These are phyloP conservation scores for Leccinum subgranulosum DNA, from an alignment of 768 basidiomycete genomes.

Conservation along the genomic window DNA sequence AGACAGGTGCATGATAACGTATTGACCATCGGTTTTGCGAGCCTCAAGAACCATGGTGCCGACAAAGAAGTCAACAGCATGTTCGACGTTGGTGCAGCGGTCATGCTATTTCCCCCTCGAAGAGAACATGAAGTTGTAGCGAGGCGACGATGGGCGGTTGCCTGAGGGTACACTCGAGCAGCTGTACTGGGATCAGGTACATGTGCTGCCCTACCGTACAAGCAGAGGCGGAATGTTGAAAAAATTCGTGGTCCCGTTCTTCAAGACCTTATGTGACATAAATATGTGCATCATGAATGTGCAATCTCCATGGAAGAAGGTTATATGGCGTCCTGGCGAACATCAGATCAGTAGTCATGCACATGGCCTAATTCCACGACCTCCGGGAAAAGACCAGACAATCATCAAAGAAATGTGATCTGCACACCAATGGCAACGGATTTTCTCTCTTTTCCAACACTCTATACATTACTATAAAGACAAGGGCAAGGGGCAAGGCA, in stretches of 20 bases:
- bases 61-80: slow-evolving; percentile 31
- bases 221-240: too few species aligned
- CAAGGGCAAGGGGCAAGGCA: not conserved
- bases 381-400: not conserved
- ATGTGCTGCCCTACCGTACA: too few species aligned
- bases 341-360: not conserved
- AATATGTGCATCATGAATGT: not conserved
- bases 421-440: not conserved
- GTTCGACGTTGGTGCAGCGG: slow-evolving; percentile 42
- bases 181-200: slow-evolving; percentile 40
- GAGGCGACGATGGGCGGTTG: slow-evolving; percentile 40
- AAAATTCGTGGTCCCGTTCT: not conserved
- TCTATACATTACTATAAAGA: not conserved
- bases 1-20: not conserved
- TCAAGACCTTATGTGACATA: not conserved
- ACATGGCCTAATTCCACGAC: not conserved
- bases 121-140: slow-evolving; percentile 43
- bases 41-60: slow-evolving; percentile 28
- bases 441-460: not conserved
- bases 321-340: not conserved
- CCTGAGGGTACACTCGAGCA: slow-evolving; percentile 43
- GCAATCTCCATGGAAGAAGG: not conserved
- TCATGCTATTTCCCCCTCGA: slow-evolving; percentile 37
- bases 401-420: too few species aligned
- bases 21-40: slow-evolving; percentile 9